phyloP scores from a whole-genome alignment of 306 rosid species.

The Lupinus albus region DNA sequence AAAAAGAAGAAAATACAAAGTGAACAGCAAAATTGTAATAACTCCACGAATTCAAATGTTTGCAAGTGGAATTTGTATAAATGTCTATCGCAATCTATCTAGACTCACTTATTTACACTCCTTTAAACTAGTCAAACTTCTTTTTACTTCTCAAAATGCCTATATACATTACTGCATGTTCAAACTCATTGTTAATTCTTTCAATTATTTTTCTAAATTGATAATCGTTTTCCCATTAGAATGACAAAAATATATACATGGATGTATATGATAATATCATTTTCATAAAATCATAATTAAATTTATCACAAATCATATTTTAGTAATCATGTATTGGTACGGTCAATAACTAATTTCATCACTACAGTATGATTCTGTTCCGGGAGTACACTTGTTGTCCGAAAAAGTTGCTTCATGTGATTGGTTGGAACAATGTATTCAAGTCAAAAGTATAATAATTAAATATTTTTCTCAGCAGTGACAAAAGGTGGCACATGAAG shows the following conservation, averaged over 20 bases:
- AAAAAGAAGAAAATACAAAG: background rate
- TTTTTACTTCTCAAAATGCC: background rate
- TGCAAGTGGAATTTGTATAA: conserved; percentile 24
- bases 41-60: conserved; percentile 8
- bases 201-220: background rate
- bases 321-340: background rate
- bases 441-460: too few species aligned
- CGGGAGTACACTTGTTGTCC: too few species aligned
- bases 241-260: background rate
- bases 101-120: background rate
- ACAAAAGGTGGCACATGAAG: too few species aligned
- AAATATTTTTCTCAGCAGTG: too few species aligned
- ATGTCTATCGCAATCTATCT: background rate
- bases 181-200: background rate
- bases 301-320: background rate
- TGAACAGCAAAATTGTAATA: conserved; percentile 2
- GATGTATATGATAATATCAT: background rate
- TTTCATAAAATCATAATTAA: background rate
- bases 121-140: background rate
- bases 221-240: background rate
- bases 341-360: background rate
- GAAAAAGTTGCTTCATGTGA: too few species aligned
- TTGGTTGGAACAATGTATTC: too few species aligned
- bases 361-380: background rate
- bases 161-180: background rate